Evolutionary conservation across 192 early-diverging fungal genomes (phyloP).

Genomic region (Mortierella antarctica): DNA sequence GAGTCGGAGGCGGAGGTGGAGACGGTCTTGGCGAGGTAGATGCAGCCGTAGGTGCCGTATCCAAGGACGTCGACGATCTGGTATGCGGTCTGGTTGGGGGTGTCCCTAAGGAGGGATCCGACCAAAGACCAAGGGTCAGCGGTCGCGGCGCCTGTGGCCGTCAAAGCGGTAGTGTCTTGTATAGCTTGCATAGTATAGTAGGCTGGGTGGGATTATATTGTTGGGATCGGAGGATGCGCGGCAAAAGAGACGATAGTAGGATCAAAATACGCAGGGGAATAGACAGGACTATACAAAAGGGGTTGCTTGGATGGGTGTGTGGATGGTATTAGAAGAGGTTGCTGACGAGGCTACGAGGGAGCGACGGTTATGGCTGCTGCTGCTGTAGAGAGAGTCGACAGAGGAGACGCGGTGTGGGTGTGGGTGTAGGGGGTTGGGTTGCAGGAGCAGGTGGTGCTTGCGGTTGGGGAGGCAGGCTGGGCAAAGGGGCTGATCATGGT

Average conservation of each 20-base stretch:
- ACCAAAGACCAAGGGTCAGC: constrained; percentile 25
- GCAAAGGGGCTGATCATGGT: constrained; percentile 40
- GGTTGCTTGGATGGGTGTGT: no score
- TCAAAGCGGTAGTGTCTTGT: neutral
- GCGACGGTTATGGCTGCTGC: neutral
- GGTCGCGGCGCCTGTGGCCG: neutral
- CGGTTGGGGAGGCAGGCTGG: constrained; percentile 14
- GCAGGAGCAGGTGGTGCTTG: constrained; percentile 19
- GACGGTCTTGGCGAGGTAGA: constrained; percentile 72
- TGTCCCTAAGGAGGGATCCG: constrained; percentile 25
- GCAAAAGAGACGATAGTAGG: no score
- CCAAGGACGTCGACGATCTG: constrained; percentile 68
- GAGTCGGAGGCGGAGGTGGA: constrained; percentile 46
- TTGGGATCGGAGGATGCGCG: neutral
- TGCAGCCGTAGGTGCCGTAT: constrained; percentile 80
- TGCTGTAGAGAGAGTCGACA: neutral
- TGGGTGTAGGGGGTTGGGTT: neutral
- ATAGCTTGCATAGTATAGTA: neutral
- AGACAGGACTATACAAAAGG: no score
- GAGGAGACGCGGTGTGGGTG: neutral
- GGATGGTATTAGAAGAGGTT: no score
- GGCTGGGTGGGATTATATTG: neutral
- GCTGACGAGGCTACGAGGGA: no score
- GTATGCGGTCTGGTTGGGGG: constrained; percentile 37
- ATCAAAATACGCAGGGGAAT: no score